phyloP scores from a whole-genome alignment of 176 grass and related monocot species.

The Pontederia crassipes region DNA sequence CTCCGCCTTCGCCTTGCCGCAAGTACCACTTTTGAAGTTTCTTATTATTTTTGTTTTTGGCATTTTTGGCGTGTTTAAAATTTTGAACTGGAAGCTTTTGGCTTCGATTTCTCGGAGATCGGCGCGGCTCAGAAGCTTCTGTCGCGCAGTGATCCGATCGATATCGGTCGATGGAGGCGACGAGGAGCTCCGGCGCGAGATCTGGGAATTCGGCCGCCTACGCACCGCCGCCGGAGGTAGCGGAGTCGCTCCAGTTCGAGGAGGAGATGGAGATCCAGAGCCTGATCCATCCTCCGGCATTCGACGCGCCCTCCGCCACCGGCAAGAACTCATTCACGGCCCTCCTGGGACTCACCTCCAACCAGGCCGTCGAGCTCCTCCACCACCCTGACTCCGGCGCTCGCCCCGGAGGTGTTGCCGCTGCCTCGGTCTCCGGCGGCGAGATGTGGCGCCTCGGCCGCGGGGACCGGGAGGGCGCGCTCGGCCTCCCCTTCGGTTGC shows the following conservation, averaged over 20 bases:
- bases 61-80: too few species aligned
- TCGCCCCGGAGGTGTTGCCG: background rate
- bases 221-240: slow-evolving; percentile 8
- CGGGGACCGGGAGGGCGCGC: too few species aligned
- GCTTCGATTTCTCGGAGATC: too few species aligned
- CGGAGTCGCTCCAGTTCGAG: slow-evolving; percentile 14
- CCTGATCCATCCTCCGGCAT: background rate
- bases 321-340: slow-evolving; percentile 13
- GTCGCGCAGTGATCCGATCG: background rate
- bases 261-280: slow-evolving; percentile 15
- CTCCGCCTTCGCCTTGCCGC: too few species aligned
- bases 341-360: slow-evolving; percentile 15
- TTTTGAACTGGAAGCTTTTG: too few species aligned
- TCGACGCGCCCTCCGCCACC: background rate
- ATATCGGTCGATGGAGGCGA: slow-evolving; percentile 6
- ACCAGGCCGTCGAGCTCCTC: slow-evolving; percentile 21
- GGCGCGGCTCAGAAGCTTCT: too few species aligned
- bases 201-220: slow-evolving; percentile 11
- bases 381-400: background rate
- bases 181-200: slow-evolving; percentile 11
- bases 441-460: slow-evolving; percentile 1
- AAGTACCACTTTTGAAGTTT: too few species aligned
- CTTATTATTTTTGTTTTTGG: too few species aligned
- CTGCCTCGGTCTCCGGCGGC: background rate
- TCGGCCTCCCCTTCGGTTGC: background rate